Evolutionary conservation across 495 filamentous ascomycete species (phyloP), one percentile per base, ranked within the genome.

Genomic region (Aspergillus nanangensis): DNA sequence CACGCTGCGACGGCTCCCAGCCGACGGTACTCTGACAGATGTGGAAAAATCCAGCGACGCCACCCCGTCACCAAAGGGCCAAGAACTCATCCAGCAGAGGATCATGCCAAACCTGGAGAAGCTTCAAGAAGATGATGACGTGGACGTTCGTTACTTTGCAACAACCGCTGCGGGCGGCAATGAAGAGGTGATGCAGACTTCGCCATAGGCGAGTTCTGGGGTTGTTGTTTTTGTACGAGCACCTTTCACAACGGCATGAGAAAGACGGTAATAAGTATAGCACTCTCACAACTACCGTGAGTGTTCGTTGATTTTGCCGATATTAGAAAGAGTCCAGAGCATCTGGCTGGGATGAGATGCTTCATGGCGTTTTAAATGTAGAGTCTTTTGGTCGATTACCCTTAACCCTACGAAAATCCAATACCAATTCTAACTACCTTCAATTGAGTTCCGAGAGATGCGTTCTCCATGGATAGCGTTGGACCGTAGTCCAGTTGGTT

Each of bases 91-190:
- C 58, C 82, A 90, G 57, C 81, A 90, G 66, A 83, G 83, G 55
- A 84, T 97, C 63, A 69, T 96, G 57, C 90, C 93, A 20, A 90
- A 84, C 61, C 63, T 98, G 58, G 89, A 94, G 72, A 98, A 96
- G 71, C 72, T 98, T 52, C 88, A 94, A 72, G 83, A 85, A 68
- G 93, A 98, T 60, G 89, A 95, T 37, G 93, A 98, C 75, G 91
- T 96, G 52, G 93, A 98, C 72, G 93, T 98, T 56, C 80, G 93
- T 57, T 98, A 90, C 68, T 98, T 95, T 62, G 94, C 93, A 45
- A 83, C 82, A 39, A 85, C 80, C 55, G 85, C 85, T 38, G 71
- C 79, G 44, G 66, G 63, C 55, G 58, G 60, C 50, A 62, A 65
- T 44, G 71, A 74, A 33, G 71, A 75, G 58, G 61, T 56, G 42